Evolutionary conservation across 495 filamentous ascomycete species (phyloP).

Genomic region (Penicillium malachiteum): DNA sequence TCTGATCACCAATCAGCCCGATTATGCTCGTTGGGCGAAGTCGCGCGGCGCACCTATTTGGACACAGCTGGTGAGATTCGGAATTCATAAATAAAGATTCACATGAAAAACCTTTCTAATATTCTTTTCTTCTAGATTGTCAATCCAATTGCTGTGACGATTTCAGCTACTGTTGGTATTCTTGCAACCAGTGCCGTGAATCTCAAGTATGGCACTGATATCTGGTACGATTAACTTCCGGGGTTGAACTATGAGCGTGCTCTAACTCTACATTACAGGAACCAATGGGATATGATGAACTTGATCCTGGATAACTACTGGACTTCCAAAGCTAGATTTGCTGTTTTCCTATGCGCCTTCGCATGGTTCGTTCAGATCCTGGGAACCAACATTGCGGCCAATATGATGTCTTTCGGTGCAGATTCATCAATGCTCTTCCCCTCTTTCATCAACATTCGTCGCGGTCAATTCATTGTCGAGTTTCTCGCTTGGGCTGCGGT

Average conservation of each 20-base stretch:
- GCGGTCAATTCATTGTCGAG: conserved; percentile 4
- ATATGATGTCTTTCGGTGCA: conserved; percentile 6
- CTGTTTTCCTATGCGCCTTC: conserved; percentile 5
- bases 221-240: neutral
- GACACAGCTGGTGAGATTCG: conserved; percentile 2
- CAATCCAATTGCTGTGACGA: neutral
- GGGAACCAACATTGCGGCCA: conserved; percentile 5
- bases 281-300: conserved; percentile 9
- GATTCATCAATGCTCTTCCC: conserved; percentile 4
- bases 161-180: conserved; percentile 3
- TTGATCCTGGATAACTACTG: conserved; percentile 3
- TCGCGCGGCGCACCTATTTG: conserved; percentile 2
- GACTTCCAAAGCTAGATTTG: conserved; percentile 4
- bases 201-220: conserved; percentile 2
- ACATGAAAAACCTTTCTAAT: neutral
- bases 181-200: conserved; percentile 6
- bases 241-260: neutral
- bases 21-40: conserved; percentile 6
- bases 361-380: conserved; percentile 8
- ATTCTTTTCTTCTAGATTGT: neutral
- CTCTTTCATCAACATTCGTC: conserved; percentile 1
- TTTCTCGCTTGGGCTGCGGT: conserved; percentile 3
- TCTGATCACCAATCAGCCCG: conserved; percentile 6
- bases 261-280: neutral
- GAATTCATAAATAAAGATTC: neutral